Percentiles rank a stretch among this genome's conserved stretches.
Evolutionary conservation across 805 yeast species (phyloP).

Genomic region (Ogataea thermomethanolica): DNA sequence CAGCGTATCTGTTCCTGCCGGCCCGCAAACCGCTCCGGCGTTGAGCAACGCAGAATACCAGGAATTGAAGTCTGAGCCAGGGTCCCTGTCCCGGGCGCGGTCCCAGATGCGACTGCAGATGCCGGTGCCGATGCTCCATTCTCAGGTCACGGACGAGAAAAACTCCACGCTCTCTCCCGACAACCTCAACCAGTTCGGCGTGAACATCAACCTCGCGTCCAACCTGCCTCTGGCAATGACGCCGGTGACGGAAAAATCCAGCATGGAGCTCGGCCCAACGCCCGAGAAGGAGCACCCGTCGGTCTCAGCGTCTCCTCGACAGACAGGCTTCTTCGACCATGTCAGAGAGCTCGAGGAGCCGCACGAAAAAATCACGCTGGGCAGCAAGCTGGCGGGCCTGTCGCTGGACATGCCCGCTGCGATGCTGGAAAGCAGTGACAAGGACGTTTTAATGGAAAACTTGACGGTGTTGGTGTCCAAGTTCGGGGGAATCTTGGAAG

Average conservation of each 20-base stretch:
- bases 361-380: slow-evolving; percentile 1
- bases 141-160: slow-evolving; percentile 7
- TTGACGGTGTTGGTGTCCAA: slow-evolving; percentile 27
- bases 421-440: slow-evolving; percentile 4
- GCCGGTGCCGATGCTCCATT: slow-evolving; percentile 58
- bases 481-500: slow-evolving; percentile 26
- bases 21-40: slow-evolving; percentile 31
- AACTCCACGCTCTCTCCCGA: slow-evolving; percentile 16
- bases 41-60: slow-evolving; percentile 14
- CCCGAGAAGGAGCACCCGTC: slow-evolving; percentile 22
- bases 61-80: slow-evolving; percentile 13
- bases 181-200: slow-evolving; percentile 36
- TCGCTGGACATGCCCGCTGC: slow-evolving; percentile 4
- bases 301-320: background rate
- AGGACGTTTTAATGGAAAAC: slow-evolving; percentile 11
- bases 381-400: slow-evolving; percentile 2
- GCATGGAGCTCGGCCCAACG: slow-evolving; percentile 14
- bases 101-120: slow-evolving; percentile 65
- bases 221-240: slow-evolving; percentile 70
- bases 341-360: background rate
- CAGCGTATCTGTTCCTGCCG: slow-evolving; percentile 14
- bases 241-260: slow-evolving; percentile 61
- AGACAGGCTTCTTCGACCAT: slow-evolving; percentile 2
- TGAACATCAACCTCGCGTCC: slow-evolving; percentile 63
- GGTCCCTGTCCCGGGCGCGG: slow-evolving; percentile 36